Evolutionary conservation across 2,329 filamentous ascomycete species (phyloP).

Genomic region (Calonectria pteridis): DNA sequence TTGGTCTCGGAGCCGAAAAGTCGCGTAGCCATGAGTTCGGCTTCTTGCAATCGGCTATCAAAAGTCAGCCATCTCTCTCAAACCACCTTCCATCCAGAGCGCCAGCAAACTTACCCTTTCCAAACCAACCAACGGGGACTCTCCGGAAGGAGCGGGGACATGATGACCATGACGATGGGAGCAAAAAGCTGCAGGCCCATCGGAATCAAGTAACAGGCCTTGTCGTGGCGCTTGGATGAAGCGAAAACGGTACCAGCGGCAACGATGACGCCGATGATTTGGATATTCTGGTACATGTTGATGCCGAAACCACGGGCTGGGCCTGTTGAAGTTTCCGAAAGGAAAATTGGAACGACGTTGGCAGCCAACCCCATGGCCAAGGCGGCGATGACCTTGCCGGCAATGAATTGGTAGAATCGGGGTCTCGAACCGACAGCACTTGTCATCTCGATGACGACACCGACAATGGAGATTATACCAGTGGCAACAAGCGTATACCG

Average conservation of each 20-base stretch:
- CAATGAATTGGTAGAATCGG: not conserved
- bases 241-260: not conserved
- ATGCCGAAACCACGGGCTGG: not conserved
- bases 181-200: not conserved
- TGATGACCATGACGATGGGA: not conserved
- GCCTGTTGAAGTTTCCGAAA: not conserved
- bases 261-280: not conserved
- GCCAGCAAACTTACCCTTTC: not conserved
- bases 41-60: not conserved
- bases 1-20: not conserved
- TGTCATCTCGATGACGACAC: not conserved
- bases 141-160: not conserved
- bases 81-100: fast-evolving
- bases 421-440: not conserved
- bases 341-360: not conserved
- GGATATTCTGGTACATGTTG: not conserved
- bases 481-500: not conserved
- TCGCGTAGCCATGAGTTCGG: not conserved
- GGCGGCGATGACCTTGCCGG: not conserved
- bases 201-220: not conserved
- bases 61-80: not conserved
- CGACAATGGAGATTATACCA: not conserved
- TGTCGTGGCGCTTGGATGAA: not conserved
- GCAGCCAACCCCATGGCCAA: not conserved
- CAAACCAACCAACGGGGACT: not conserved